phyloP scores from a whole-genome alignment of 192 early-diverging fungal species.

The Chytriomyces sp. region DNA sequence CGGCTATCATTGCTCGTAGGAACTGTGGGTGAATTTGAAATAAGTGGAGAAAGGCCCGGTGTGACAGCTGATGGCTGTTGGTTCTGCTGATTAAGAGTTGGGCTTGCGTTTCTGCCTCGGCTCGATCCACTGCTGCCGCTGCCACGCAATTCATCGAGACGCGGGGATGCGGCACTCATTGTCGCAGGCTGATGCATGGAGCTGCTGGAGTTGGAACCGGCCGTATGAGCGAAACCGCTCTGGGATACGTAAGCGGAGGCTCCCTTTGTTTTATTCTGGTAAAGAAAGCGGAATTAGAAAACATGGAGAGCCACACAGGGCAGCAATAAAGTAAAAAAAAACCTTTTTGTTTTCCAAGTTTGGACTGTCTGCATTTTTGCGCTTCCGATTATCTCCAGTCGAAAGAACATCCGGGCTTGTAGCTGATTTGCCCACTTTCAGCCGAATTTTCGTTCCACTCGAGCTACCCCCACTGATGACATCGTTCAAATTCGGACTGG shows the following conservation, averaged over 20 bases:
- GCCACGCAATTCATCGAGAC: slow-evolving; percentile 24
- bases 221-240: no score
- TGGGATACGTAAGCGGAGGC: no score
- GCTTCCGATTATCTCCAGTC: not conserved
- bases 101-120: slow-evolving; percentile 1
- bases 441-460: not conserved
- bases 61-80: not conserved
- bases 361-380: not conserved
- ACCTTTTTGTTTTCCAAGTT: not conserved
- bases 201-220: no score
- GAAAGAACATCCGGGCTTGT: not conserved
- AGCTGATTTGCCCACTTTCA: not conserved
- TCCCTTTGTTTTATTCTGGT: not conserved
- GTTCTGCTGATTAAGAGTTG: not conserved
- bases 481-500: not conserved
- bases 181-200: not conserved
- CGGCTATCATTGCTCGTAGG: not conserved
- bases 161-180: slow-evolving; percentile 15
- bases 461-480: no score
- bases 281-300: not conserved
- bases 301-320: not conserved
- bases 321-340: not conserved
- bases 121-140: slow-evolving; percentile 4
- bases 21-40: not conserved
- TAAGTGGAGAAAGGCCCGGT: not conserved